A percentile compares a stretch with the other conserved stretches of the same genome.
Conservation (phyloP, 768 basidiomycete genomes). For the Leccinum longicurvipes region DNA sequence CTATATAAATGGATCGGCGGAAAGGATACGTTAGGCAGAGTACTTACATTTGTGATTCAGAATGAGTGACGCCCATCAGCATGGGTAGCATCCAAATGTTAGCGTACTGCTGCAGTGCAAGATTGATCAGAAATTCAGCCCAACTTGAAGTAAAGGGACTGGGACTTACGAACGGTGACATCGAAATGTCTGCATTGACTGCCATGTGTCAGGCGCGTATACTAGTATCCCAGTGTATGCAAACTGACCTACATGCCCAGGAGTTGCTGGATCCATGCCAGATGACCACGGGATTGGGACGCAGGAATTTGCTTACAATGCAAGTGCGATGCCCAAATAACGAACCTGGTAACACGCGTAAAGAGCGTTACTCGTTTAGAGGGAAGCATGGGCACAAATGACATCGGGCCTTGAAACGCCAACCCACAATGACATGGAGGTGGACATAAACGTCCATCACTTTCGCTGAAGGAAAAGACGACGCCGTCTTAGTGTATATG, state of each 20-base stretch:
- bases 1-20: neutral
- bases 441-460: constrained; percentile 13
- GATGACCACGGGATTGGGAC: neutral
- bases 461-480: constrained; percentile 1
- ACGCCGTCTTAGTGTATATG: neutral
- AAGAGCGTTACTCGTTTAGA: neutral
- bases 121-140: neutral
- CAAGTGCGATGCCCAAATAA: constrained; percentile 16
- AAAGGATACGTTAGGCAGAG: neutral
- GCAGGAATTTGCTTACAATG: constrained; percentile 8
- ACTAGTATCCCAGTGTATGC: neutral
- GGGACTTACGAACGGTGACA: constrained; percentile 13
- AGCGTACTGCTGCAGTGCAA: constrained; percentile 9
- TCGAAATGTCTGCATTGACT: constrained; percentile 19
- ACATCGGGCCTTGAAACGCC: neutral
- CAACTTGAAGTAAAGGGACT: neutral
- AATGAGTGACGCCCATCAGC: neutral
- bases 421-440: constrained; percentile 17
- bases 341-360: constrained; percentile 5
- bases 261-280: constrained; percentile 2
- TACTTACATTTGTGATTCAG: constrained; percentile 10
- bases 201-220: neutral
- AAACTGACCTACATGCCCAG: constrained; percentile 12
- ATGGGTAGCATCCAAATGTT: neutral
- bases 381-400: neutral